Base-by-base conservation (phyloP, 208 protist genomes). In the Trypanosoma melophagium region DNA sequence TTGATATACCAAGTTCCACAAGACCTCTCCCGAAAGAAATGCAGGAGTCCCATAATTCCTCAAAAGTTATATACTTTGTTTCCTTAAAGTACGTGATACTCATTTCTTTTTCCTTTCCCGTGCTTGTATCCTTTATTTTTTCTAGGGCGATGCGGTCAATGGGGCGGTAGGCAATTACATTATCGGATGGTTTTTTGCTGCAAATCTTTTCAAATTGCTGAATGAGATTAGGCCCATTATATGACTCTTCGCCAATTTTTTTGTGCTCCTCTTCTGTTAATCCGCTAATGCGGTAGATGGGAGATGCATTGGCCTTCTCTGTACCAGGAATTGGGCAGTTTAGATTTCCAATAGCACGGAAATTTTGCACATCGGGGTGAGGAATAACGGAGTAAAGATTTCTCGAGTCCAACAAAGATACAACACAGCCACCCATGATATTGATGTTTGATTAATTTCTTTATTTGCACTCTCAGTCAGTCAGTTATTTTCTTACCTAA, bases 1-100 rank as follows among this genome's bases (percentile, higher is more conserved):
- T 57, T 12, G 60, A 31, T 13, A 89, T 61, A 40, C 84, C 83
- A 25, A 90, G 71, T 47, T 77, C 64, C 24, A 61, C 68, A 8
- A 94, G 72, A 8, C 85, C 83, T 24, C 78, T 70, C 19, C 82
- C 73, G 66, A 93, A 83, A 61, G 50, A 70, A 19, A 69, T 45
- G 3, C 88, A 70, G 21, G 25, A 24, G 8, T 76, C 19, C 78
- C 74, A 81, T 35, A 93, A 28, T 10, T 82, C 74, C 0, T 68
- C 60, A 22, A 79, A 71, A n/a, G 25, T 69, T 9, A 93, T 57
- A 35, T 70, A 41, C 9, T 60, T 17, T 5, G 79, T 73, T 24
- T 55, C 45, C 8, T 40, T 57, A 17, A 94, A 71, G 65, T 94
- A 80, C 1, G 78, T 80, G 4, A 90, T 38, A 25, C 86, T 77